Evolutionary conservation across 1,139 yeast genomes (phyloP), one percentile per base, ranked within the genome.

Genomic region (Taphrina wiesneri): DNA sequence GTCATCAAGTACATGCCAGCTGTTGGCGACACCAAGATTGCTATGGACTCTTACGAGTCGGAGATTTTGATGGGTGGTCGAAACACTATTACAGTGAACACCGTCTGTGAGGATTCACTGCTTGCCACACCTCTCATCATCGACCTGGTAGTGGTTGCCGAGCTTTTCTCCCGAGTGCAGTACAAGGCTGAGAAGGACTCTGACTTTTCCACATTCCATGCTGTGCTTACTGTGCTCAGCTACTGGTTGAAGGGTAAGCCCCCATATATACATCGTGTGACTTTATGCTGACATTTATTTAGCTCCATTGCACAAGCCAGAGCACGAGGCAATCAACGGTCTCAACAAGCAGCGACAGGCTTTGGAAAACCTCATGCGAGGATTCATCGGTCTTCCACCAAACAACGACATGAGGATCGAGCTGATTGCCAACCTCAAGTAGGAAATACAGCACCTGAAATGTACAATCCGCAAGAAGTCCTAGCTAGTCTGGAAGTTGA

Each of bases 21-120:
- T 9, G 97, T 92, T 66, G 96, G 96, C 57, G 98, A 92, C 78
- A 86, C 96, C 72, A 92, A 92, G 82, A 97, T 92, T 70, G 98
- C 98, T 66, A 92, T 92, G 97, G 98, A 92, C 78, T 97, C 92
- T 81, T 92, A 92, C 80, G 90, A 91, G 81, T 88, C 96, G 69
- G 97, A 92, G 79, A 85, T 92, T 76, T 91, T 92, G 97, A 84
- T 92, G 74, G 98, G 98, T 70, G 98, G 98, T 59, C 97, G 91
- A 80, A 92, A 91, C 81, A 88, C 93, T 77, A 88, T 92, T 71
- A 86, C 95, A 67, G 88, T 92, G 75, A 96, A 91, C 80, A 92
- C 92, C 76, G 96, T 92, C 49, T 92, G 98, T 78, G 98, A 92
- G 79, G 98, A 92, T 78, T 91, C 97, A 2, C 82, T 92, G 73